Evolutionary conservation across 208 protist species (phyloP).

Genomic region (Tetramitus jugosus): DNA sequence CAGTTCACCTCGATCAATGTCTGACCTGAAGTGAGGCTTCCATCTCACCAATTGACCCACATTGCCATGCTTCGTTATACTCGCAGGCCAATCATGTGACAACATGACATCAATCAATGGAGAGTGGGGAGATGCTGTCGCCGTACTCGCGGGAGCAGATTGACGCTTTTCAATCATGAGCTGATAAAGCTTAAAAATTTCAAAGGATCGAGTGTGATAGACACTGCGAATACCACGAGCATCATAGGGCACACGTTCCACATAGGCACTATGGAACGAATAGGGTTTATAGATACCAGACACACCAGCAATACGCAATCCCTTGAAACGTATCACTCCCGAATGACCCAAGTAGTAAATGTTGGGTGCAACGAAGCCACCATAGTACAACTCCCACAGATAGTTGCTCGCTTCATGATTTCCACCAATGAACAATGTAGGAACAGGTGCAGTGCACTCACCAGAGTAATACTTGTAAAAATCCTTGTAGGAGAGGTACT

Average conservation of each 20-base stretch:
- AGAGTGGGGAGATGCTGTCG: not conserved
- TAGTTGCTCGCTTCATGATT: constrained; percentile 94
- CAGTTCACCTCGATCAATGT: constrained; percentile 56
- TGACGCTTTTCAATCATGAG: constrained; percentile 40
- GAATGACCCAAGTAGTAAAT: constrained; percentile 95
- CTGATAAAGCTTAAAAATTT: constrained; percentile 63
- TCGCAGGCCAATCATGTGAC: constrained; percentile 77
- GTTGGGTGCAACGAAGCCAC: constrained; percentile 91
- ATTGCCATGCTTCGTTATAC: constrained; percentile 69
- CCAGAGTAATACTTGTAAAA: constrained; percentile 90
- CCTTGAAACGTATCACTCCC: constrained; percentile 74
- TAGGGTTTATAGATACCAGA: not conserved
- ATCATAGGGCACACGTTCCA: constrained; percentile 49
- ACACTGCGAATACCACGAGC: constrained; percentile 52
- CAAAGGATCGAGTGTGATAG: constrained; percentile 70
- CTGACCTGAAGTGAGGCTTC: constrained; percentile 72
- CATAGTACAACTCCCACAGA: constrained; percentile 82
- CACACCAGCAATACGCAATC: constrained; percentile 36
- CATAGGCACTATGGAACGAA: not conserved
- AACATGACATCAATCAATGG: constrained; percentile 59
- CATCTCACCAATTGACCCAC: constrained; percentile 58
- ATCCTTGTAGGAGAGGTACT: constrained; percentile 78
- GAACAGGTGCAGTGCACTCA: constrained; percentile 73
- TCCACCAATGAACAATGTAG: constrained; percentile 96
- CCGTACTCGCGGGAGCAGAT: not conserved